These are phyloP conservation scores for Fusarium longipes DNA, from an alignment of 2,329 filamentous ascomycete genomes.

Conservation along the genomic window DNA sequence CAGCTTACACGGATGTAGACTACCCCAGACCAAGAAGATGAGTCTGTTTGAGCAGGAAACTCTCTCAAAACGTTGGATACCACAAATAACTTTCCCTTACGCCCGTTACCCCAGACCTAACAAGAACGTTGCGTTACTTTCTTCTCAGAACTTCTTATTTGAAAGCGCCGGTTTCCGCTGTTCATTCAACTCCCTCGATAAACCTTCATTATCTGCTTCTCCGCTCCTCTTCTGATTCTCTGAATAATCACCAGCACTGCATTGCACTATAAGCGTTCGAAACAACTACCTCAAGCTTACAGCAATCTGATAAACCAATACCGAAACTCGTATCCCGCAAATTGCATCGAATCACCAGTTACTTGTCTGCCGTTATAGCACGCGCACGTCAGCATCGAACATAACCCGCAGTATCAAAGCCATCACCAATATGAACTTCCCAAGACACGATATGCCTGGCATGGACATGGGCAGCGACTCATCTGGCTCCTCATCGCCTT, in stretches of 20 bases:
- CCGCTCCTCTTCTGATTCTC: background rate
- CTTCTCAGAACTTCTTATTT: background rate
- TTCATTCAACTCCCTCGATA: background rate
- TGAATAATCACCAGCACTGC: background rate
- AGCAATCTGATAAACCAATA: background rate
- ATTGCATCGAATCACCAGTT: background rate
- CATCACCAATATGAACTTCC: slow-evolving; percentile 32
- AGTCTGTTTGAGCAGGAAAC: slow-evolving; percentile 38
- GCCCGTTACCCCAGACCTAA: background rate
- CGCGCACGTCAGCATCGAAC: background rate
- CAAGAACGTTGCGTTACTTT: background rate
- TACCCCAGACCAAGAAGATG: slow-evolving; percentile 12
- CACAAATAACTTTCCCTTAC: background rate
- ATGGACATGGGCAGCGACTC: slow-evolving; percentile 36
- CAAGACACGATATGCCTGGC: slow-evolving; percentile 45
- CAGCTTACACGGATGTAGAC: background rate
- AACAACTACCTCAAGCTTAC: background rate
- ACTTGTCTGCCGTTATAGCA: background rate
- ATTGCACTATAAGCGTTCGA: background rate
- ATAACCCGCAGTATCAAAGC: background rate
- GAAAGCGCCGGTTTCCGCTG: background rate
- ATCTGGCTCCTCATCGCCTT: slow-evolving; percentile 16
- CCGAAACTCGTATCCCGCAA: background rate
- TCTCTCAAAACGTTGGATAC: slow-evolving; percentile 7
- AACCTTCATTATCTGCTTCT: background rate